Evolutionary conservation across 805 yeast species (phyloP), one percentile per base, ranked within the genome.

Genomic region (Torulaspora microellipsoides): DNA sequence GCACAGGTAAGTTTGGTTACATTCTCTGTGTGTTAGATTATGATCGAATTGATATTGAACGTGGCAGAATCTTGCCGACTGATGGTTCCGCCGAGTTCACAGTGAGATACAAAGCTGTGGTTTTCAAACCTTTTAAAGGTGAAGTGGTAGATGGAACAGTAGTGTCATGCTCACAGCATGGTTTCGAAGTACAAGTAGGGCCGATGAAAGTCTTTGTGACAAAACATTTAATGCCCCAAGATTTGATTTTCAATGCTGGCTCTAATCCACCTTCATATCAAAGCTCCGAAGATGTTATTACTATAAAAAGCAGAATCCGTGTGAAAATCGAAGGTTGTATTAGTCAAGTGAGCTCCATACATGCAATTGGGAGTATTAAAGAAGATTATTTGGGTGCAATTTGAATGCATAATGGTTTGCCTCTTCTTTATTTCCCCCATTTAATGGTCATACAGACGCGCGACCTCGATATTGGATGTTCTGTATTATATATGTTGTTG

Each of bases 231-330:
- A 90, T 93, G 56, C 98, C 99, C 8, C 80, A 86, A 31, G 96
- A 91, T 62, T 85, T 93, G 89, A 76, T 81, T 46, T 93, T 83
- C 66, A 91, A 90, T 55, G 96, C 98, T 7, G 84, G 95, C 15
- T 90, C 96, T 28, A 90, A 91, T 56, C 99, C 99, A 8, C 99
- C 99, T n/a, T 95, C 97, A 6, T 93, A 88, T 65, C 95, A 86
- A 51, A 82, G 91, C 49, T 93, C 91, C 15, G 99, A 93, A 56
- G 98, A 91, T 69, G 83, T 87, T 50, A 88, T 93, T 36, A 95
- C 87, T 61, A 91, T 91, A 65, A 96, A 97, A 31, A 82, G 95
- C 42, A 80, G 91, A 54, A 93, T 93, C 28, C 78, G 99, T 64
- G 81, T 93, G 55, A 93, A 93, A 71, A 88, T 93, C 36, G 96